Conservation (phyloP, 2,329 filamentous ascomycete species). For the Thelonectria discophora region DNA sequence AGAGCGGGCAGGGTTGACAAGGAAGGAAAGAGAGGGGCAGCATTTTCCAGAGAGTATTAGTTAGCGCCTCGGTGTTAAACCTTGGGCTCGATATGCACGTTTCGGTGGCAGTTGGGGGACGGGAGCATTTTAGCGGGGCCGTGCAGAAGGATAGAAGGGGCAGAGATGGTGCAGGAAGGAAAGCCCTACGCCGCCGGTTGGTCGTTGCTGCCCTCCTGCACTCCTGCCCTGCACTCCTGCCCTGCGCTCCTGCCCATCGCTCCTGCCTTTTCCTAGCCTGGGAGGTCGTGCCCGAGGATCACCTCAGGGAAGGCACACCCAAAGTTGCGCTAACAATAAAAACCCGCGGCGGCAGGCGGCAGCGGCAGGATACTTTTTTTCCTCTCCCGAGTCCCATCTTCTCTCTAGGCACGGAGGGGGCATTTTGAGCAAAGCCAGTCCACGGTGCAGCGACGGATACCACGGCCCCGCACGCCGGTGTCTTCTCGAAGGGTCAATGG, state of each 20-base stretch:
- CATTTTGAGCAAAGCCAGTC: background rate
- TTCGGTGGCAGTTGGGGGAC: conserved; percentile 5
- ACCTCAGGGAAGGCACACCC: background rate
- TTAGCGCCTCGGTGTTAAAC: background rate
- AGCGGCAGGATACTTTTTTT: conserved; percentile 13
- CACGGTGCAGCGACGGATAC: conserved; percentile 10
- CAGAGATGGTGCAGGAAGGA: background rate
- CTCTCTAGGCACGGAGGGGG: background rate
- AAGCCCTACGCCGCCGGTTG: background rate
- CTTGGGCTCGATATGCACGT: background rate
- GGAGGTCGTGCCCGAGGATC: too few species aligned
- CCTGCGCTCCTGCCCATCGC: background rate
- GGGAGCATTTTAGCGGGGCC: conserved; percentile 1
- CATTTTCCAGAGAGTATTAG: too few species aligned
- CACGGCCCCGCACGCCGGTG: conserved; percentile 17
- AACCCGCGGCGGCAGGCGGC: conserved; percentile 1
- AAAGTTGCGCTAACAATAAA: background rate
- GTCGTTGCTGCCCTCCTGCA: background rate
- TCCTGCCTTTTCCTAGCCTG: too few species aligned
- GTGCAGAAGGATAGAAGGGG: background rate
- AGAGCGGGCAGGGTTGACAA: too few species aligned
- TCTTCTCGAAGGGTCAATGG: conserved; percentile 12
- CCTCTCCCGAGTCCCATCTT: too few species aligned
- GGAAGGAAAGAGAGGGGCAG: too few species aligned
- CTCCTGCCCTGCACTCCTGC: background rate